These are phyloP conservation scores for Tetracladium setigerum DNA, from an alignment of 495 filamentous ascomycete species.

Conservation along the genomic window DNA sequence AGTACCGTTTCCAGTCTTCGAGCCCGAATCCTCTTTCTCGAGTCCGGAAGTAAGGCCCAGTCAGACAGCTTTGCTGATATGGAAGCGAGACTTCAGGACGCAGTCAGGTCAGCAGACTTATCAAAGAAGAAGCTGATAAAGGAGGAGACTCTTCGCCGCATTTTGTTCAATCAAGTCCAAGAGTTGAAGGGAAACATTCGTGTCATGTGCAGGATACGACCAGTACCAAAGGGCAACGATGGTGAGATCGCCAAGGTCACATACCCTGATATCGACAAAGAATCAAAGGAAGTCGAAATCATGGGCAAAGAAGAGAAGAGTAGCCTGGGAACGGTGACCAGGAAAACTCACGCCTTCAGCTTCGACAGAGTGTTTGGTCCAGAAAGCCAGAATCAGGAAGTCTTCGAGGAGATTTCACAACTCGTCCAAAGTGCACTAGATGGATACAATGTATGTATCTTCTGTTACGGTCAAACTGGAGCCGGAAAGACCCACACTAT, in stretches of 20 bases:
- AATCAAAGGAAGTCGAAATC: conserved; percentile 79
- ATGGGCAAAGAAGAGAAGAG: conserved; percentile 76
- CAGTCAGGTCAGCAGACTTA: conserved; percentile 55
- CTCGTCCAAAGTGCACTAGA: conserved; percentile 94
- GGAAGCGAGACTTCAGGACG: conserved; percentile 70
- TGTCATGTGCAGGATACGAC: conserved; percentile 96
- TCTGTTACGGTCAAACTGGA: conserved; percentile 97
- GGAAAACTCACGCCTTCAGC: conserved; percentile 74
- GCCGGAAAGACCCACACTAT: conserved; percentile 97
- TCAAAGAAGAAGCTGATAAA: conserved; percentile 77
- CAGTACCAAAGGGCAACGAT: conserved; percentile 44
- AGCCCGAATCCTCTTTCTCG: conserved; percentile 76
- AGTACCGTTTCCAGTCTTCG: conserved; percentile 64
- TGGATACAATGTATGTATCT: conserved; percentile 98
- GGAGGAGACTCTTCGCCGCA: conserved; percentile 85
- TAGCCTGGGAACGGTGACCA: conserved; percentile 65
- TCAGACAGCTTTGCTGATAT: conserved; percentile 70
- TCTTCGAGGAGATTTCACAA: conserved; percentile 96
- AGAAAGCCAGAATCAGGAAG: conserved; percentile 64
- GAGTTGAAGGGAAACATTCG: conserved; percentile 99
- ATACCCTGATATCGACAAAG: conserved; percentile 68
- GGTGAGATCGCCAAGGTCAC: conserved; percentile 57
- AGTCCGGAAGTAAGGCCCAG: conserved; percentile 80
- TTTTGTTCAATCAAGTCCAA: conserved; percentile 95
- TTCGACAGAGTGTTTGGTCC: conserved; percentile 94